A percentile compares a stretch with the other conserved stretches of the same genome.
Conservation (phyloP, 1,284 basidiomycete genomes). For the Retiboletus fuscus region DNA sequence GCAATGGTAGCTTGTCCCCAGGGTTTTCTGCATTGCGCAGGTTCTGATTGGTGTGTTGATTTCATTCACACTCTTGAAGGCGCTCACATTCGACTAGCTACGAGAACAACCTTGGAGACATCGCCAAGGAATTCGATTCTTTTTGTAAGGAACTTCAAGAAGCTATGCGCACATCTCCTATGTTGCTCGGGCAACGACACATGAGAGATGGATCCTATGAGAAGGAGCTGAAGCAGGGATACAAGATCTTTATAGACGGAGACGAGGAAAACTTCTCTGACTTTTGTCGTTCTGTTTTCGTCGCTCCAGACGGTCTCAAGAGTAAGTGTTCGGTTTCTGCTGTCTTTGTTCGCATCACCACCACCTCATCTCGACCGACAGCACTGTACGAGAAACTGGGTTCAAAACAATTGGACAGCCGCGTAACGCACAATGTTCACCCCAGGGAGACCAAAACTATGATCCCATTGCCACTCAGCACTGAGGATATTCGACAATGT, state of each 20-base stretch:
- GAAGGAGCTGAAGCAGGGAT: not conserved
- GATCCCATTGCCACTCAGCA: not conserved
- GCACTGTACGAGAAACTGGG: constrained; percentile 3
- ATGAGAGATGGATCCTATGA: not conserved
- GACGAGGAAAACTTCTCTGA: constrained; percentile 1
- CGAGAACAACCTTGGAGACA: constrained; percentile 1
- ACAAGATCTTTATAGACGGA: not conserved
- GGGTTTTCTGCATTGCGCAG: not conserved
- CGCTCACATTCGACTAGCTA: not conserved
- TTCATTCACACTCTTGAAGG: not conserved
- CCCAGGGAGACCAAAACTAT: not conserved
- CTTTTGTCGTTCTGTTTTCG: not conserved
- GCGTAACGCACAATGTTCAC: not conserved
- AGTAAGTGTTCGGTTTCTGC: not conserved
- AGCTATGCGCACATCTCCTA: not conserved
- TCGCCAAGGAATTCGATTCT: not conserved
- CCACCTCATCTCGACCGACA: not conserved
- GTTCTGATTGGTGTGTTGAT: not conserved
- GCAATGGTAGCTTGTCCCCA: not conserved
- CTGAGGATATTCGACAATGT: not conserved
- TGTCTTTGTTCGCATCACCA: not conserved
- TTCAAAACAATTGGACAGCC: not conserved
- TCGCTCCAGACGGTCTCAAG: not conserved
- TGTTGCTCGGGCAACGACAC: not conserved
- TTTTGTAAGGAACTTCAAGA: not conserved